phyloP scores from a whole-genome alignment of 768 basidiomycete genomes.

The Lactarius indigo region DNA sequence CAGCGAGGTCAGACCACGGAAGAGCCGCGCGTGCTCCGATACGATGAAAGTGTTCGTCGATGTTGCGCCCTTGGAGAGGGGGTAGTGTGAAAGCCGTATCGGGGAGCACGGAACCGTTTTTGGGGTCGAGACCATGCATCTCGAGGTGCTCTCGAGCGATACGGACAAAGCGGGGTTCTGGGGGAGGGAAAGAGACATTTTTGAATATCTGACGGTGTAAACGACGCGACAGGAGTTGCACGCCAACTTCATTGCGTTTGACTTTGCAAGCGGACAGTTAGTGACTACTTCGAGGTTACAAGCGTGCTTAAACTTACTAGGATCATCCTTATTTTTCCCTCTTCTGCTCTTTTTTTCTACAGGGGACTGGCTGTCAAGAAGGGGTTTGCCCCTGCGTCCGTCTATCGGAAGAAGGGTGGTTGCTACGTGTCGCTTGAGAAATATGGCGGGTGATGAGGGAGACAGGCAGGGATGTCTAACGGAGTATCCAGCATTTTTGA shows the following conservation, averaged over 20 bases:
- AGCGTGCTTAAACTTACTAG: neutral
- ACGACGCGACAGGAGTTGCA: conserved; percentile 82
- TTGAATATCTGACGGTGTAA: conserved; percentile 83
- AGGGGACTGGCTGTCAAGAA: neutral
- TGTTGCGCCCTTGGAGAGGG: conserved; percentile 70
- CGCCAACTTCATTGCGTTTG: conserved; percentile 85
- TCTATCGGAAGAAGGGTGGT: conserved; percentile 7
- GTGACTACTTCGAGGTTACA: neutral
- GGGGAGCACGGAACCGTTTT: conserved; percentile 76
- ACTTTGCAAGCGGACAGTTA: conserved; percentile 34
- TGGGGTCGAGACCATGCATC: conserved; percentile 77
- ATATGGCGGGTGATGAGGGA: neutral
- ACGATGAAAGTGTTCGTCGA: conserved; percentile 86
- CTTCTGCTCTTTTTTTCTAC: conserved; percentile 13
- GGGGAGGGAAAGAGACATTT: conserved; percentile 58
- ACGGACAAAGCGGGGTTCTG: conserved; percentile 57
- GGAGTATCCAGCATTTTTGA: conserved; percentile 11
- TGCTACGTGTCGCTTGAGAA: neutral
- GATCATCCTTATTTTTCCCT: neutral
- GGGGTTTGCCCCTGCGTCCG: neutral
- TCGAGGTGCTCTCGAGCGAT: conserved; percentile 79
- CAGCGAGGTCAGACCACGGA: conserved; percentile 74
- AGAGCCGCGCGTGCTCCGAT: conserved; percentile 67
- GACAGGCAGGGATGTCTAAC: neutral
- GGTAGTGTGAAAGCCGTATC: conserved; percentile 81